Base-by-base conservation (phyloP, 2,329 filamentous ascomycete genomes). In the Ilyonectria robusta region DNA sequence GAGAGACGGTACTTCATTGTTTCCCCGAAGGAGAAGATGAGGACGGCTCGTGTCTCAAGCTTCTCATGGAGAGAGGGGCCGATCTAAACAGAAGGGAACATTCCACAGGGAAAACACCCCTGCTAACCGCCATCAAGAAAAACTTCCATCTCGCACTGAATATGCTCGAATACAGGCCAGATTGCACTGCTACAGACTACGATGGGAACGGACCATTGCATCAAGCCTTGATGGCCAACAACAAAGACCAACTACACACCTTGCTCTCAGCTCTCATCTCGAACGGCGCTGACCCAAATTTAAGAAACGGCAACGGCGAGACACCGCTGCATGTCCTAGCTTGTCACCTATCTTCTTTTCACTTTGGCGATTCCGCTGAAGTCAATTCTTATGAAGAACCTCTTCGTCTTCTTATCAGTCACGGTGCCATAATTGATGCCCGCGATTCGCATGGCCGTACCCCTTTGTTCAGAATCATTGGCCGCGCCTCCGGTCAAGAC, bases 281-380 rank as follows among this genome's bases (percentile, higher is more conserved):
- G 15, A 51, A 51, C 10, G 53, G 58, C 7, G 50, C 57, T 11
- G 42, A 50, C 21, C 40, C 57, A 8, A 33, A 64, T 17, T 6
- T 51, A 8, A 44, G 31, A 19, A 69, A 69, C 33, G 11, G 23
- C 11, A 21, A 60, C 21, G 66, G 67, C 11, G 59, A 67, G 31
- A 69, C 70, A n/a, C 68, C 66, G 10, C 62, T 71, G 23, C 71
- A 72, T 54, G 6, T 60, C 19, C 51, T 70, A 33, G 51, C 54
- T 29, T 23, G 19, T 15, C 9, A 11, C 1, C 13, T 4, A 33
- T 33, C 31, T 10, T 56, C 10, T 9, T 6, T 17, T 17, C 23
- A 11, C 4, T 33, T 57, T 7, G 4, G 37, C 5, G 17, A 7
- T 8, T 42, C n/a, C n/a, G 6, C 9, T 19, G 3, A 55, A 51